phyloP scores from a whole-genome alignment of 2,329 filamentous ascomycete species.

The Monosporascus sp. region DNA sequence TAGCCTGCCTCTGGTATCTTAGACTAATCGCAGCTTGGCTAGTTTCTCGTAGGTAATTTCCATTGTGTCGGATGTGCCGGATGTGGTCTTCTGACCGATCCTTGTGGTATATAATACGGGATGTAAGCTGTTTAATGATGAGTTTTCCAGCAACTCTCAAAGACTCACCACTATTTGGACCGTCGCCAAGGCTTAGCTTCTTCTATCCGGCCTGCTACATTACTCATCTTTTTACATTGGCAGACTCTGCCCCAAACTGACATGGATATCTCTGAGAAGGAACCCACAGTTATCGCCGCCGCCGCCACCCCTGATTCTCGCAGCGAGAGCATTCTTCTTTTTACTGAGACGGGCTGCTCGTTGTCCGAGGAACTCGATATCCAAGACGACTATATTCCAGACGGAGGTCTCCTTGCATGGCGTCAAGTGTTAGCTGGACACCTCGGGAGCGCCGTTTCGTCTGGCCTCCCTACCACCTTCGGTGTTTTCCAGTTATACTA shows the following conservation, averaged over 20 bases:
- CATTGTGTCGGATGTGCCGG: neutral
- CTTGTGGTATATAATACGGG: neutral
- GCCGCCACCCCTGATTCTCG: neutral
- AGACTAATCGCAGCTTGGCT: no score
- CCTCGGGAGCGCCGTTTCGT: conserved; percentile 41
- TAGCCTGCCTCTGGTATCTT: no score
- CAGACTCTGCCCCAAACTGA: neutral
- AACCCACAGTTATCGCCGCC: neutral
- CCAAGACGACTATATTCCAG: conserved; percentile 26
- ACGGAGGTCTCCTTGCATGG: conserved; percentile 44
- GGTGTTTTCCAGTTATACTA: conserved; percentile 43
- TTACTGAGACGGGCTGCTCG: neutral
- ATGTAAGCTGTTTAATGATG: neutral
- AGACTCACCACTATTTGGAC: no score
- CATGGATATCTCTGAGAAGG: neutral
- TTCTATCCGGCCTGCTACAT: neutral
- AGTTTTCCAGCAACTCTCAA: no score
- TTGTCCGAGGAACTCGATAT: neutral
- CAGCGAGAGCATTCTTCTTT: neutral
- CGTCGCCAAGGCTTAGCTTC: neutral
- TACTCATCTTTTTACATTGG: neutral
- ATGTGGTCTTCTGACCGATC: neutral
- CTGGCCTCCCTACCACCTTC: conserved; percentile 45
- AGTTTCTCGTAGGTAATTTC: neutral
- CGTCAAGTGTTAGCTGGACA: conserved; percentile 42